A percentile compares a stretch with the other conserved stretches of the same genome.
Evolutionary conservation across 2,329 filamentous ascomycete genomes (phyloP).

Genomic region (Cytospora schulzeri): DNA sequence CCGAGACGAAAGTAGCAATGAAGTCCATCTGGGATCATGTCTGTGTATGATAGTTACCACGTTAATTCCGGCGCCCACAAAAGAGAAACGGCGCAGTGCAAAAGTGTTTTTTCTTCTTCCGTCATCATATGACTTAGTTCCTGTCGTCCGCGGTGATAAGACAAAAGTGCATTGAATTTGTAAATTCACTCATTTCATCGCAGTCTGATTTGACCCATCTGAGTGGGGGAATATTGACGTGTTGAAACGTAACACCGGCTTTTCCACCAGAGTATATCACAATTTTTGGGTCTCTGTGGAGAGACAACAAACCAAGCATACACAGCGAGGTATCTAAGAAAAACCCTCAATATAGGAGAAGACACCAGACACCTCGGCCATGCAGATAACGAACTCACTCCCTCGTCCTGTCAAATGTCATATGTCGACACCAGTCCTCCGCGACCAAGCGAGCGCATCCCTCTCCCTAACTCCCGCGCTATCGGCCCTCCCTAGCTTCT

Average conservation of each 20-base stretch:
- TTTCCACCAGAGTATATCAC: neutral
- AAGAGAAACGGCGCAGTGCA: conserved; percentile 22
- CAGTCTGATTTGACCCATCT: neutral
- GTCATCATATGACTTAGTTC: neutral
- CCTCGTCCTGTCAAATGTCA: conserved; percentile 9
- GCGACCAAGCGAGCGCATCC: neutral
- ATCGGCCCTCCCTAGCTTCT: conserved; percentile 32
- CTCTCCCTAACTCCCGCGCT: neutral
- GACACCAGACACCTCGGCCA: conserved; percentile 24
- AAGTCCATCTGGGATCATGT: neutral
- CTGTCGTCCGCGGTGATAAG: neutral
- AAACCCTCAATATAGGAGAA: conserved; percentile 6
- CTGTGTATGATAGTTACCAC: conserved; percentile 25
- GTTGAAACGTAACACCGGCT: neutral
- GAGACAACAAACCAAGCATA: neutral
- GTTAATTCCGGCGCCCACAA: conserved; percentile 16
- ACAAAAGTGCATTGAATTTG: neutral
- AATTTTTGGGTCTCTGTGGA: neutral
- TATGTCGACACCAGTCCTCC: neutral
- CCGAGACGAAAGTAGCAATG: neutral
- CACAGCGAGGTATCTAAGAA: conserved; percentile 12
- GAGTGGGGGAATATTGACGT: neutral
- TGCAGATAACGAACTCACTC: conserved; percentile 10
- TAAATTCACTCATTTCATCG: neutral
- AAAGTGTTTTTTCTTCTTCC: conserved; percentile 19